A percentile compares a stretch with the other conserved stretches of the same genome.
Evolutionary conservation across 208 protist species (phyloP).

Genomic region (Trypanosoma platydactyli): DNA sequence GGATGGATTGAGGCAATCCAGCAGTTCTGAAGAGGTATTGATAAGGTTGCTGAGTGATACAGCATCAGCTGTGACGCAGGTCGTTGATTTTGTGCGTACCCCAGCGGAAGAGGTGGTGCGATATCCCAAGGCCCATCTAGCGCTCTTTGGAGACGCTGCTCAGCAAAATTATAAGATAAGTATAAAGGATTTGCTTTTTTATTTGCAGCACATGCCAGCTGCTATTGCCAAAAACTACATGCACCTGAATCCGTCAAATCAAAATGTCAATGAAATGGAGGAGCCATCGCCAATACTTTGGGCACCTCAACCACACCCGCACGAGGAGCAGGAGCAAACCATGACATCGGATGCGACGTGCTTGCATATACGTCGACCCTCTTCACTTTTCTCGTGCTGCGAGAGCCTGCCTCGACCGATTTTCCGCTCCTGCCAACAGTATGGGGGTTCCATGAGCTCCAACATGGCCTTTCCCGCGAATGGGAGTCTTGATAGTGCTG

Average conservation of each 20-base stretch:
- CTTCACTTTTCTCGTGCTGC: constrained; percentile 16
- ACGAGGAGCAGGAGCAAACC: not conserved
- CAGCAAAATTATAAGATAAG: not conserved
- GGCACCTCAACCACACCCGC: constrained; percentile 10
- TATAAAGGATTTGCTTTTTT: constrained; percentile 5
- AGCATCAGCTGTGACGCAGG: not conserved
- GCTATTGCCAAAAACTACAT: constrained; percentile 7
- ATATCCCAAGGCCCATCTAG: not conserved
- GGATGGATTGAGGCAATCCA: not conserved
- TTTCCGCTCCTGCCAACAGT: not conserved
- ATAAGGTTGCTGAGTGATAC: constrained; percentile 1
- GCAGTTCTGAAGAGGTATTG: not conserved
- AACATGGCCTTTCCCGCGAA: not conserved
- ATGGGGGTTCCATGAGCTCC: constrained; percentile 2
- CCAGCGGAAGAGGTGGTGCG: constrained; percentile 12
- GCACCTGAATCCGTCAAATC: not conserved
- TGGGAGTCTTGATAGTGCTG: constrained; percentile 19
- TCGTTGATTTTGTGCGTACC: constrained; percentile 11
- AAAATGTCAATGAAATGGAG: not conserved
- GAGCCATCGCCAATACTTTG: constrained; percentile 1
- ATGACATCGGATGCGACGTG: not conserved
- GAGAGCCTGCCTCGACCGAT: not conserved
- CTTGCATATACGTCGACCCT: constrained; percentile 21
- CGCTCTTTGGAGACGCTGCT: not conserved
- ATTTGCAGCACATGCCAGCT: constrained; percentile 9